A percentile compares a stretch with the other conserved stretches of the same genome.
Evolutionary conservation across 208 protist species (phyloP).

Genomic region (Trypanosoma congolense): DNA sequence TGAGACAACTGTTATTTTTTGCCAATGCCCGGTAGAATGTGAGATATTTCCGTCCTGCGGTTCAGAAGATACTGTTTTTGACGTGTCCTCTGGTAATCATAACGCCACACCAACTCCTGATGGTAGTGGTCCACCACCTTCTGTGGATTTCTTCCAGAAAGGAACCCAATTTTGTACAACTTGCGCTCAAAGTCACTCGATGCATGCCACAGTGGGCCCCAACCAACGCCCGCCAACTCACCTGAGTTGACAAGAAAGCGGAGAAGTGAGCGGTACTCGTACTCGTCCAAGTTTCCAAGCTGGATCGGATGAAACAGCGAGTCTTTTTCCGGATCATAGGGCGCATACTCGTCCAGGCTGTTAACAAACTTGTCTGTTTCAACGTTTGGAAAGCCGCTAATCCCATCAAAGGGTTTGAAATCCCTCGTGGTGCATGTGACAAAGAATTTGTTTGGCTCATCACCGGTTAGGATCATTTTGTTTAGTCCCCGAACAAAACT

Average conservation of each 20-base stretch:
- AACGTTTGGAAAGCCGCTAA: constrained; percentile 78
- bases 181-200: constrained; percentile 89
- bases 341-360: constrained; percentile 87
- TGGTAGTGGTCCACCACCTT: constrained; percentile 90
- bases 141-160: constrained; percentile 86
- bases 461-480: constrained; percentile 71
- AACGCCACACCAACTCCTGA: constrained; percentile 88
- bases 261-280: constrained; percentile 83
- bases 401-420: constrained; percentile 87
- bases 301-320: constrained; percentile 84
- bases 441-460: constrained; percentile 88
- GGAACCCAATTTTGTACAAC: constrained; percentile 90
- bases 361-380: constrained; percentile 74
- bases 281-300: constrained; percentile 88
- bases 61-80: constrained; percentile 90
- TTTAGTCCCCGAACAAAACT: constrained; percentile 88
- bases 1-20: no score
- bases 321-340: constrained; percentile 85
- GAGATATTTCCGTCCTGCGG: constrained; percentile 18
- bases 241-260: constrained; percentile 89
- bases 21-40: no score
- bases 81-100: constrained; percentile 83
- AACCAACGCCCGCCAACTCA: constrained; percentile 86
- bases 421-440: constrained; percentile 86
- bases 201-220: constrained; percentile 89